phyloP scores from a whole-genome alignment of 1,284 basidiomycete species.

The Lentinus polychrous region DNA sequence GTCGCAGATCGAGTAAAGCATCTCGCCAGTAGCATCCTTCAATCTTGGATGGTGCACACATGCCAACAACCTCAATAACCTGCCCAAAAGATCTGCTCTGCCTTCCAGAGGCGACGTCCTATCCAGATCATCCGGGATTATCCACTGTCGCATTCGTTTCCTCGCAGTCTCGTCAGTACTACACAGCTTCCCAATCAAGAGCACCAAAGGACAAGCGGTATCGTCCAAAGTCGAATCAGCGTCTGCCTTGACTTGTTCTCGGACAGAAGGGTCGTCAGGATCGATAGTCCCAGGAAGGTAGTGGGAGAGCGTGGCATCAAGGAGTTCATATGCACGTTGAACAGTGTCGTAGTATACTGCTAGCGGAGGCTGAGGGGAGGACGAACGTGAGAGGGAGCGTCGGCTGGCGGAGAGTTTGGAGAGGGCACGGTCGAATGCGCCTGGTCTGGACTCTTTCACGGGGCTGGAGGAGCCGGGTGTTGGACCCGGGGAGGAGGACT shows the following conservation, averaged over 20 bases:
- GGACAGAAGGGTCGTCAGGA: conserved; percentile 55
- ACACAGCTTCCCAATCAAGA: conserved; percentile 68
- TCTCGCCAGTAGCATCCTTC: conserved; percentile 76
- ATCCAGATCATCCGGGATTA: conserved; percentile 76
- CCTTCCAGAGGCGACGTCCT: conserved; percentile 68
- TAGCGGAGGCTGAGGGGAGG: conserved; percentile 21
- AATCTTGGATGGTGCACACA: conserved; percentile 66
- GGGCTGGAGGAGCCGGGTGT: conserved; percentile 13
- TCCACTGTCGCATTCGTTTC: conserved; percentile 48
- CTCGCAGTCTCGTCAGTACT: conserved; percentile 53
- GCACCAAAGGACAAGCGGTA: conserved; percentile 62
- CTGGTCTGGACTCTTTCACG: conserved; percentile 34
- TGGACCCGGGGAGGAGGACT: conserved; percentile 18
- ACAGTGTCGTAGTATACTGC: conserved; percentile 40
- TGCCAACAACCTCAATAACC: conserved; percentile 71
- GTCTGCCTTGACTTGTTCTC: conserved; percentile 41
- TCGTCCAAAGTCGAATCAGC: conserved; percentile 64
- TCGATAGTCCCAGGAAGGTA: conserved; percentile 62
- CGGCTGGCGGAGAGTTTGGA: conserved; percentile 50
- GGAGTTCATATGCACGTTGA: conserved; percentile 54
- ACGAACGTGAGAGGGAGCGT: conserved; percentile 36
- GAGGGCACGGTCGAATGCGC: conserved; percentile 58
- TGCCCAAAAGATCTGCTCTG: conserved; percentile 67
- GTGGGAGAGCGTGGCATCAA: conserved; percentile 54
- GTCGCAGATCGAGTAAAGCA: conserved; percentile 77